A percentile compares a stretch with the other conserved stretches of the same genome.
These are phyloP conservation scores for Colletotrichum sp. DNA, from an alignment of 2,329 filamentous ascomycete species.

Conservation along the genomic window DNA sequence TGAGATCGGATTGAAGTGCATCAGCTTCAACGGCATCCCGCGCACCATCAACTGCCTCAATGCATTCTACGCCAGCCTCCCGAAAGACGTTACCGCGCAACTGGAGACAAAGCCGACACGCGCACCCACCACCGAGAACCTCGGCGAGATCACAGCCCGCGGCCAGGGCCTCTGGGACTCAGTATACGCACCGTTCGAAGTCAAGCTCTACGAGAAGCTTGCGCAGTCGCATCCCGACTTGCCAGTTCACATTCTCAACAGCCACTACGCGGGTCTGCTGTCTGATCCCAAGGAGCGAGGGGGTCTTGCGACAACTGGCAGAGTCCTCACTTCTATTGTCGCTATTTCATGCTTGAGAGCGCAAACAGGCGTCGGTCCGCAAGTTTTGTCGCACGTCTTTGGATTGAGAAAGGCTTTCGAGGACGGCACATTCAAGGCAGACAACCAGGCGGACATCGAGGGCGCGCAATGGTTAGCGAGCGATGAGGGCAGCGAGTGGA, in stretches of 20 bases:
- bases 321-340: constrained; percentile 75
- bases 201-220: constrained; percentile 74
- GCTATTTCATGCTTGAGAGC: constrained; percentile 77
- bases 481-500: constrained; percentile 53
- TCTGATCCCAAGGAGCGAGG: constrained; percentile 64
- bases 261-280: constrained; percentile 77
- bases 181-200: constrained; percentile 77
- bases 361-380: constrained; percentile 82
- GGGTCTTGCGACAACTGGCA: constrained; percentile 62
- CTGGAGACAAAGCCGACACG: constrained; percentile 66
- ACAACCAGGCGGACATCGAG: constrained; percentile 31
- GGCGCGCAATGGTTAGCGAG: constrained; percentile 47
- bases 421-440: constrained; percentile 60
- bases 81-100: constrained; percentile 53
- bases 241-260: constrained; percentile 78
- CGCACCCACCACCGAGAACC: constrained; percentile 52
- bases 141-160: constrained; percentile 59
- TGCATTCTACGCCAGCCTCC: constrained; percentile 70
- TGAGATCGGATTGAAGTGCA: constrained; percentile 78
- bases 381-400: constrained; percentile 83
- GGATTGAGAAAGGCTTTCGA: constrained; percentile 78
- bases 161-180: constrained; percentile 75
- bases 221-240: constrained; percentile 80
- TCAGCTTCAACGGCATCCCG: constrained; percentile 82
- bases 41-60: constrained; percentile 84